Evolutionary conservation across 2,329 filamentous ascomycete genomes (phyloP), one percentile per base, ranked within the genome.

Genomic region (Plectosphaerella plurivora): DNA sequence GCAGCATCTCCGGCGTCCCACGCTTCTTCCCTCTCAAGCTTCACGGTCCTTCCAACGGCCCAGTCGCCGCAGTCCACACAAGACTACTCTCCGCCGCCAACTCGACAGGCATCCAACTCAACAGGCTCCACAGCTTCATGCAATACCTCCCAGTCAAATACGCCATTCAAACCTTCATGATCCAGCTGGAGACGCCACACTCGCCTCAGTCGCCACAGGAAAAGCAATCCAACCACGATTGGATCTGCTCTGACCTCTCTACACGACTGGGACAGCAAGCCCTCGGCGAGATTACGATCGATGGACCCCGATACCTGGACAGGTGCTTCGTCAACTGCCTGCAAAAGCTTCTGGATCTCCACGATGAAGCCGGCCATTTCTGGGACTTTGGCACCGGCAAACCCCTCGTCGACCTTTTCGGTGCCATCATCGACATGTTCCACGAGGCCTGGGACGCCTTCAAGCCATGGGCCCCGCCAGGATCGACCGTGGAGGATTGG

Each of bases 91-190:
- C 11, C 22, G 37, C 55, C 24, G 52, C 50, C 9, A 16, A 22
- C 37, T 39, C 14, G 45, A 41, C 14, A 14, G 41, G 33, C 36
- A 39, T 52, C 20, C 15, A 7, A 28, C 39, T 55, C 16, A 55
- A 56, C 16, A 33, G 45, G 5, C 33, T 56, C 4, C 53, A 56
- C 24, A 52, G 37, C 15, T 55, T 55, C 36, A 50, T 55, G 52
- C 50, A 37, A 10, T 56, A 52, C 20, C 45, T 46, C 5, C 53
- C 50, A 14, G 53, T 51, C 33, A 28, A 52, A 14, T 47, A 49
- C 16, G 50, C 50, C 4, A 6, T 51, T 3, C 50, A 49, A 11
- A 56, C 52, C 12, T 48, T 56, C n/a, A 44, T 56, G n/a, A 53
- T 55, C 39, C 52, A 56, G 37, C 47, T 56, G 9, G 53, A 55